Evolutionary conservation across 768 basidiomycete genomes (phyloP), one percentile per base, ranked within the genome.

Genomic region (Russula sp.): DNA sequence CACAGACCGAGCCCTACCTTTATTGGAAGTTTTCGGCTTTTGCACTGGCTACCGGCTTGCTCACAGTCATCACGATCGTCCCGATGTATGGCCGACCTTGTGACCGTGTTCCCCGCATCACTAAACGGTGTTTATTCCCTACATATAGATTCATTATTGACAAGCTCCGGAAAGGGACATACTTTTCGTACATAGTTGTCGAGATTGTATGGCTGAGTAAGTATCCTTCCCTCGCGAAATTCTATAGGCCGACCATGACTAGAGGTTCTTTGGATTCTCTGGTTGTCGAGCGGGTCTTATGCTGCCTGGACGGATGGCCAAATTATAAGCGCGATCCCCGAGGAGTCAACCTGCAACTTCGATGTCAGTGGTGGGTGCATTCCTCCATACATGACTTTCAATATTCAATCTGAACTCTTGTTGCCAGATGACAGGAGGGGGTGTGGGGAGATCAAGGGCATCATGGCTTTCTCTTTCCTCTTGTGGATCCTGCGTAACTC

Each of bases 141-240:
- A 18, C 22, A 47, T n/a, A 10, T 53, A 79, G 79, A 71, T 42
- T 75, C 37, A 20, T 75, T 20, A 45, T 78, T 27, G 77, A 79
- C 60, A 42, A 70, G 35, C 0, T 74, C 34, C 73, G 77, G 14
- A 70, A 68, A 20, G 77, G 75, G n/a, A 74, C 76, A 0, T 67
- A 76, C 50, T 73, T 76, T 6, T 80, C 79, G 34, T 74, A 73
- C 71, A 70, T 78, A 16, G 62, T 71, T 27, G 69, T 76, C 7
- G 79, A 80, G 63, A 35, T 79, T 16, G 50, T 18, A 14, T 78
- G 74, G 75, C 63, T 77, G 57, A 68, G 77, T 79, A 63, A 67
- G 77, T 56, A 31, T 42, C 6, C 66, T 47, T 45, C 6, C 35
- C 31, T 40, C 10, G 16, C 18, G 6, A 4, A n/a, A 34, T 35